Conservation (phyloP, 495 filamentous ascomycete species). For the Penicillium mononematosum region DNA sequence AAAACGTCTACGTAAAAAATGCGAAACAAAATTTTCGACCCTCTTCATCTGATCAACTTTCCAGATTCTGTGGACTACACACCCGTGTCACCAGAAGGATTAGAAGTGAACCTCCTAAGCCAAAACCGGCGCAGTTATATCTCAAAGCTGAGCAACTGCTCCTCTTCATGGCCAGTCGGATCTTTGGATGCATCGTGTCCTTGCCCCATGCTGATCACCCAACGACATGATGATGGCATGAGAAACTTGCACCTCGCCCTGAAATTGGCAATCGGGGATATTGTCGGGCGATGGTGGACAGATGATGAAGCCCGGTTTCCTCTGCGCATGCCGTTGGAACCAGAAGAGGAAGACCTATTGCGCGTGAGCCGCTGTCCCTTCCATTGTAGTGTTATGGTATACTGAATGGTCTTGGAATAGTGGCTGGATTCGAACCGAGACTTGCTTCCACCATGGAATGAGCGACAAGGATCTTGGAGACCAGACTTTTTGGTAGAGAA, state of each 20-base stretch:
- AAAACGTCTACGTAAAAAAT: background rate
- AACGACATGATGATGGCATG: background rate
- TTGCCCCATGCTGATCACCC: background rate
- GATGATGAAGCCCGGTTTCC: slow-evolving; percentile 34
- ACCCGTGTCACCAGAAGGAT: background rate
- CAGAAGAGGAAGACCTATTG: slow-evolving; percentile 34
- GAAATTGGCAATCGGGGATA: slow-evolving; percentile 35
- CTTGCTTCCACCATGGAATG: slow-evolving; percentile 2
- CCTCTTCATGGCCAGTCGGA: background rate
- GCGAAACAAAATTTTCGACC: background rate
- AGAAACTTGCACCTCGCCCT: background rate
- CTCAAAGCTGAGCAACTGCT: background rate
- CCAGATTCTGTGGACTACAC: background rate
- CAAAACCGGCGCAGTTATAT: background rate
- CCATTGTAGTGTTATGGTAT: background rate
- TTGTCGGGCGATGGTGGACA: slow-evolving; percentile 44
- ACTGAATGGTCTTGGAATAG: background rate
- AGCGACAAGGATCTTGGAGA: slow-evolving; percentile 36
- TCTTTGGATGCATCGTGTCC: background rate
- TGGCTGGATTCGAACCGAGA: background rate
- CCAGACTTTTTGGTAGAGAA: slow-evolving; percentile 46
- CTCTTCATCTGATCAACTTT: background rate
- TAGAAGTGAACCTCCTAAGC: background rate
- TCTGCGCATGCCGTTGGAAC: slow-evolving; percentile 39
- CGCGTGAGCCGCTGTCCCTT: slow-evolving; percentile 1